Conservation (phyloP, 305 asterid genomes). For the Fraxinus nigra region DNA sequence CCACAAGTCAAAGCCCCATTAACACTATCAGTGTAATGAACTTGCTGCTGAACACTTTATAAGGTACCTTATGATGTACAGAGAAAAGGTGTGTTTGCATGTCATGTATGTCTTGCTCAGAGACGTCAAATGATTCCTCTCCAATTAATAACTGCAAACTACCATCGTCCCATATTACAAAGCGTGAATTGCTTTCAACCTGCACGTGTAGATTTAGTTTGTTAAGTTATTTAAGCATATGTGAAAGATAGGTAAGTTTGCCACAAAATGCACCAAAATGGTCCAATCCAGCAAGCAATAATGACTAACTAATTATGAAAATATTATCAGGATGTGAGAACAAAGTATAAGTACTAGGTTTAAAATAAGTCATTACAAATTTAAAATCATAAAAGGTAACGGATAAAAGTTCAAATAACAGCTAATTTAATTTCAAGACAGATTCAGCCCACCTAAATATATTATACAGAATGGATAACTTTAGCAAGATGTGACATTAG, state of each 20-base stretch:
- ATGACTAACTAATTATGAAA: not conserved
- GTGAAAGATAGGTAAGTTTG: not conserved
- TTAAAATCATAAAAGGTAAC: not conserved
- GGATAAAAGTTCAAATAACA: not conserved
- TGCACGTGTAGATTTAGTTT: constrained; percentile 4
- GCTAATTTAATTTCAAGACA: not conserved
- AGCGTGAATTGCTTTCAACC: constrained; percentile 56
- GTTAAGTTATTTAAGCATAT: not conserved
- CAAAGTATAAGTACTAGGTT: not conserved
- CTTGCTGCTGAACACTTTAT: not conserved
- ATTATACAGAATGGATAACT: not conserved
- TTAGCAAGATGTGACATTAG: not conserved
- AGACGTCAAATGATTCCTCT: constrained; percentile 52
- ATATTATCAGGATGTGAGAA: not conserved
- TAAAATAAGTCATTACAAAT: not conserved
- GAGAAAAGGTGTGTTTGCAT: constrained; percentile 56
- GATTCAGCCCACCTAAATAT: not conserved
- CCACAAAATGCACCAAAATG: not conserved
- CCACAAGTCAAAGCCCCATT: not conserved
- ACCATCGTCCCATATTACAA: constrained; percentile 62
- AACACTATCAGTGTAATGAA: not conserved
- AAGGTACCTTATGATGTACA: constrained; percentile 49
- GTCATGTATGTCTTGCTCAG: constrained; percentile 48
- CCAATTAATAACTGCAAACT: constrained; percentile 51
- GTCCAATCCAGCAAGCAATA: not conserved